phyloP scores from a whole-genome alignment of 352 stramenopile genomes.

The Phytophthora cactorum region DNA sequence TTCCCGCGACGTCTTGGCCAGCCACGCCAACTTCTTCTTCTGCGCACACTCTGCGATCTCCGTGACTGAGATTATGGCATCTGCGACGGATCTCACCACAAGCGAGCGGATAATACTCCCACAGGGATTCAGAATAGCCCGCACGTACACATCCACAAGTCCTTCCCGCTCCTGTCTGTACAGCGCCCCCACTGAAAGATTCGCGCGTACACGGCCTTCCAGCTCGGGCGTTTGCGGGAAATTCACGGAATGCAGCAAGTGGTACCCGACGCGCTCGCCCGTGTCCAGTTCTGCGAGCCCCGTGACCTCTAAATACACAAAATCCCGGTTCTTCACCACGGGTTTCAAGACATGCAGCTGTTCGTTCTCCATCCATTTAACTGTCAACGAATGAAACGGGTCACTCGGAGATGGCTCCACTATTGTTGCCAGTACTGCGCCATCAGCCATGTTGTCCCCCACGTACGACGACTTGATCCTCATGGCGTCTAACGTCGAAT shows the following conservation, averaged over 20 bases:
- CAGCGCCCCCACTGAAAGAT: slow-evolving; percentile 46
- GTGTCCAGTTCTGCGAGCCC: slow-evolving; percentile 38
- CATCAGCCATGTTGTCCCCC: slow-evolving; percentile 47
- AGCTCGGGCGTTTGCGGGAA: slow-evolving; percentile 43
- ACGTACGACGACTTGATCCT: slow-evolving; percentile 53
- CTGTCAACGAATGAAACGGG: slow-evolving; percentile 49
- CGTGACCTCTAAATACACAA: slow-evolving; percentile 65
- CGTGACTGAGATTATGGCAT: slow-evolving; percentile 37
- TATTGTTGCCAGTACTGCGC: slow-evolving; percentile 54
- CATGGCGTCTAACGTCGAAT: slow-evolving; percentile 37
- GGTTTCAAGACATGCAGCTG: slow-evolving; percentile 31
- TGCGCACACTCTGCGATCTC: slow-evolving; percentile 36
- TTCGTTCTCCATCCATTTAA: slow-evolving; percentile 50
- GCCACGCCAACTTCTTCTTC: slow-evolving; percentile 47
- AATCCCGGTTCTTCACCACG: slow-evolving; percentile 56
- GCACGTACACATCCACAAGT: slow-evolving; percentile 45
- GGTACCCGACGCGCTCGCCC: slow-evolving; percentile 59
- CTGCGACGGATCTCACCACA: slow-evolving; percentile 26
- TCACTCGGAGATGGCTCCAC: slow-evolving; percentile 45
- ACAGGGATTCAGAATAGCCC: slow-evolving; percentile 39
- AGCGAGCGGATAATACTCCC: slow-evolving; percentile 40
- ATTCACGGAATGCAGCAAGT: slow-evolving; percentile 61
- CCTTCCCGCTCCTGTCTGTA: slow-evolving; percentile 45
- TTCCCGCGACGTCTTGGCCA: slow-evolving; percentile 23
- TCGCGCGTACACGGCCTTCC: slow-evolving; percentile 30